Percentiles rank a stretch among this genome's conserved stretches.
Conservation (phyloP, 257 asterid species). For the Rehmannia glutinosa region DNA sequence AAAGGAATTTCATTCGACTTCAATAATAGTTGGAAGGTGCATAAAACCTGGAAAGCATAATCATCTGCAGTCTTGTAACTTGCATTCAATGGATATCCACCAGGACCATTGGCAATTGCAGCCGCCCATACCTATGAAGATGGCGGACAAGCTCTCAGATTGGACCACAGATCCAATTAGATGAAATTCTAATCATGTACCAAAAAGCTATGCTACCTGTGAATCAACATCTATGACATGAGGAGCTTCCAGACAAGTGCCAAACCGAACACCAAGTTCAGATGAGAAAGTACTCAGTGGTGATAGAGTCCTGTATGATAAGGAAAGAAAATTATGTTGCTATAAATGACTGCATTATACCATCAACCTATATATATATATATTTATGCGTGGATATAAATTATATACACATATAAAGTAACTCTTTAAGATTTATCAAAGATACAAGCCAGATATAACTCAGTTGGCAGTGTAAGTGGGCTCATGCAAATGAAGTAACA, state of each 20-base stretch:
- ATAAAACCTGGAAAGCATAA: slow-evolving; percentile 76
- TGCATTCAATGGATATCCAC: slow-evolving; percentile 83
- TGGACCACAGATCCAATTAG: slow-evolving; percentile 17
- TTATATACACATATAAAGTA: neutral
- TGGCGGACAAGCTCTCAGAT: slow-evolving; percentile 19
- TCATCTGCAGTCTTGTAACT: slow-evolving; percentile 87
- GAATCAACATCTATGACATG: slow-evolving; percentile 87
- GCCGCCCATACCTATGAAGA: slow-evolving; percentile 78
- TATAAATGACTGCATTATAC: neutral
- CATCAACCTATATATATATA: neutral
- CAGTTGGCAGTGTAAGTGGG: neutral
- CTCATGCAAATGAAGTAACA: slow-evolving; percentile 5
- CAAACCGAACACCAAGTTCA: slow-evolving; percentile 93
- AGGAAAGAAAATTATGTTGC: neutral
- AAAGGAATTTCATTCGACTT: slow-evolving; percentile 6
- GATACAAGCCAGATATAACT: slow-evolving; percentile 1
- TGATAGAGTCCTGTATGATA: slow-evolving; percentile 69
- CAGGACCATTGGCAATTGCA: slow-evolving; percentile 84
- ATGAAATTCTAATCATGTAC: slow-evolving; percentile 9
- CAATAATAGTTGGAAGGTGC: slow-evolving; percentile 14
- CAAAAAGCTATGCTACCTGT: slow-evolving; percentile 45
- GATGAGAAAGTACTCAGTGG: slow-evolving; percentile 89
- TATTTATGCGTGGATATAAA: neutral
- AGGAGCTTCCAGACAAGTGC: slow-evolving; percentile 91
- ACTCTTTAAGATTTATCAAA: slow-evolving; percentile 2